Base-by-base conservation (phyloP, 1,284 basidiomycete species). In the Apiotrichum porosum region DNA sequence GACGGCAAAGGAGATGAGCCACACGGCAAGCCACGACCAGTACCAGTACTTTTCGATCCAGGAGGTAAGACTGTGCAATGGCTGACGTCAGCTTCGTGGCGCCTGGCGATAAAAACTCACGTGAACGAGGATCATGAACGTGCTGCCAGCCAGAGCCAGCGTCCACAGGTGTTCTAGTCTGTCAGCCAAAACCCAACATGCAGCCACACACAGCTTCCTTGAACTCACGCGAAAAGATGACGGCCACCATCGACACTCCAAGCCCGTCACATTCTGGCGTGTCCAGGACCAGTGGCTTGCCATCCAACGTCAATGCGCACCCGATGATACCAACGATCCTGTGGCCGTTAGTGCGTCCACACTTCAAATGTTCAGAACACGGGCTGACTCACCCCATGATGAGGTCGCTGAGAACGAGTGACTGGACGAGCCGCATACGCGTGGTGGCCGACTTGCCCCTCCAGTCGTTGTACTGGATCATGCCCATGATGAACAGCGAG, bases 81-180 rank as follows among this genome's bases (percentile, higher is more conserved):
- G 73, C 68, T 72, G 51, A 9, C 33, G 13, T 9, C 6, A 28
- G 26, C 8, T 6, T 6, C 26, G 26, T 51, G 19, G 50, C 30
- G 1, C 14, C 24, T 22, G 19, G 36, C 26, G 33, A 40, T 13
- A 6, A 18, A 19, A 18, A 48, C 61, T 45, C 43, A 69, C 68
- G 42, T 72, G 61, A 26, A 71, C 67, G 30, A 75, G 62, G 49
- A 75, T 74, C 59, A 75, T 62, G 48, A 68, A 74, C 0, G 73
- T 75, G 9, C 65, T 62, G 19, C 69, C 50, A 8, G 72, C 72
- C 3, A 75, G 57, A 6, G 57, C 40, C 10, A 74, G 52, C 8
- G 72, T 75, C 70, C 72, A 74, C 15, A 73, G 44, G 44, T 75
- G 73, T 57, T 75, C 26, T 28, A 12, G n/a, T n/a, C n/a, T n/a